Evolutionary conservation across 441 rosid genomes (phyloP), one percentile per base, ranked within the genome.

Genomic region (Flueggea neowawraea): DNA sequence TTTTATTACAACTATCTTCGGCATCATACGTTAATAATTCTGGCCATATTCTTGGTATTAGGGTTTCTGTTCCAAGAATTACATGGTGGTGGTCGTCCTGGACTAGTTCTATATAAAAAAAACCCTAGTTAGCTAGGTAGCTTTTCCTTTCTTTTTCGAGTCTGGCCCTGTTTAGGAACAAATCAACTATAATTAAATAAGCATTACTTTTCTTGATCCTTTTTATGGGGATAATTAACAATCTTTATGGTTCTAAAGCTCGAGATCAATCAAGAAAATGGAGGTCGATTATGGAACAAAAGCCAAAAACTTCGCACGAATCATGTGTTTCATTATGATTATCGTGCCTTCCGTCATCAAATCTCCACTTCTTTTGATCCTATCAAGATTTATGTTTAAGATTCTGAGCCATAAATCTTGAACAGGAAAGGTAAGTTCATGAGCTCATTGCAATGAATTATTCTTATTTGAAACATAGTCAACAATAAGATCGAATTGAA

Each of bases 261-360:
- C 50, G 59, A 69, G 59, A 69, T 63, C 45, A 28, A 60, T 55
- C 12, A 36, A 16, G 54, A 56, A 60, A 62, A 43, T 15, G 47
- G 28, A 22, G 49, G 4, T 6, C 1, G 31, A 65, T 62, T 28
- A 39, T 65, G 68, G 55, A 71, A 73, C 78, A 75, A 82, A 84
- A 82, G 87, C 85, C 87, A 73, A 55, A 67, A 82, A 32, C 72
- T 61, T 59, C 68, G 82, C 80, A 12, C 69, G 80, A 81, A 84
- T 70, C 76, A 62, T 73, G 72, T 62, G 80, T 71, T 74, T 17
- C 44, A 69, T 60, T 66, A 73, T 63, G 66, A 60, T 48, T 61
- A 31, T 55, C 51, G 62, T 52, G 67, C 61, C 66, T 43, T 69
- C 57, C 61, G 54, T 66, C 72, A 73, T 61, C 62, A 64, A 3